phyloP scores from a whole-genome alignment of 768 basidiomycete genomes.

The Austroboletus festivus region DNA sequence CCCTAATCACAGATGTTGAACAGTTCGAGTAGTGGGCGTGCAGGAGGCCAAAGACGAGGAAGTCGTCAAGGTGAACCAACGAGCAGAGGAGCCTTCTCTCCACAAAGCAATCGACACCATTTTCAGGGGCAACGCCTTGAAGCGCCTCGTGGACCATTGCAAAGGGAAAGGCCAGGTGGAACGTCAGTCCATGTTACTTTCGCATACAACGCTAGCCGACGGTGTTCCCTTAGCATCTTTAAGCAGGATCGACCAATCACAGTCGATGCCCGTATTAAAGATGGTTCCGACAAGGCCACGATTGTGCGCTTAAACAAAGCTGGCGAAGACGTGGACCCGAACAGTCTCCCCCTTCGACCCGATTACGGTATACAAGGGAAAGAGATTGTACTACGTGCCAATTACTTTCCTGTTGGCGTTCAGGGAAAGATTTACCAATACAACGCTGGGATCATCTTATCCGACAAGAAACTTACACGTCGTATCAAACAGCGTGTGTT shows the following conservation, averaged over 20 bases:
- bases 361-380: constrained; percentile 42
- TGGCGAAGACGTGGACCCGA: neutral
- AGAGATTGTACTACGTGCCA: constrained; percentile 42
- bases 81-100: too few relatives aligned
- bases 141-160: constrained; percentile 12
- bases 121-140: constrained; percentile 8
- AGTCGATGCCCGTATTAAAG: constrained; percentile 52
- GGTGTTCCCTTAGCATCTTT: constrained; percentile 24
- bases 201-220: neutral
- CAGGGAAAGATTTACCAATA: constrained; percentile 42
- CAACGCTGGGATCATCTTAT: constrained; percentile 29
- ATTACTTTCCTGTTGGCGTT: constrained; percentile 46
- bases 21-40: too few relatives aligned
- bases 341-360: constrained; percentile 42
- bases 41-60: too few relatives aligned
- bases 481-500: constrained; percentile 43
- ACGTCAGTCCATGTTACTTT: constrained; percentile 11
- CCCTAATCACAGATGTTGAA: too few relatives aligned
- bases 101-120: too few relatives aligned
- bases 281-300: constrained; percentile 37
- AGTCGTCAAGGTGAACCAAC: too few relatives aligned
- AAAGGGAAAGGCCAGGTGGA: constrained; percentile 16
- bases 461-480: constrained; percentile 21
- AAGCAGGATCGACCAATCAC: constrained; percentile 36
- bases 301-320: constrained; percentile 29